A percentile compares a stretch with the other conserved stretches of the same genome.
phyloP scores from a whole-genome alignment of 192 early-diverging fungal species.

The Gamsiella multidivaricata region DNA sequence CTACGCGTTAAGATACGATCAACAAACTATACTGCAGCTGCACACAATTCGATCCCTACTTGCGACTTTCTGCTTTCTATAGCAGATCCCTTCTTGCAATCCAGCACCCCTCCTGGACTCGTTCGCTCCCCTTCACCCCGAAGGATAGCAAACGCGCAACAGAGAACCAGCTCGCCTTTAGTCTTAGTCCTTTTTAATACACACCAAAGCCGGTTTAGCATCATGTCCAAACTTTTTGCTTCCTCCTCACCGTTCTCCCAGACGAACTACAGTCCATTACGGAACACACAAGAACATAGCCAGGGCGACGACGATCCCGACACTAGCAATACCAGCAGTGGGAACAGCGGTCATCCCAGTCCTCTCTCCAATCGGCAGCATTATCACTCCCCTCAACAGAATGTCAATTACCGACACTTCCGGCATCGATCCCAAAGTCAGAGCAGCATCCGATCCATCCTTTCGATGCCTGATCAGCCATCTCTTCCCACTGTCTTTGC shows the following conservation, averaged over 20 bases:
- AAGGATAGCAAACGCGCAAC: too few relatives aligned
- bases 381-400: neutral
- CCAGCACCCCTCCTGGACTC: too few relatives aligned
- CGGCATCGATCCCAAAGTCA: conserved; percentile 38
- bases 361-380: neutral
- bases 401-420: conserved; percentile 9
- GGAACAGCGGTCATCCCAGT: neutral
- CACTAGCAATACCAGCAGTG: neutral
- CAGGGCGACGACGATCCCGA: conserved; percentile 39
- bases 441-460: conserved; percentile 32
- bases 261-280: conserved; percentile 42
- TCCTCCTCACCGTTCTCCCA: conserved; percentile 38
- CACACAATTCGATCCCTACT: too few relatives aligned
- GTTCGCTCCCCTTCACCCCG: too few relatives aligned
- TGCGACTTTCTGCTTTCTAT: too few relatives aligned
- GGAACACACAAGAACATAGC: conserved; percentile 33
- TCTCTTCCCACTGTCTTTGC: conserved; percentile 4
- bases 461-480: conserved; percentile 4
- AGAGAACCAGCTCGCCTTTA: too few relatives aligned
- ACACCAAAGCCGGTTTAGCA: too few relatives aligned
- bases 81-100: too few relatives aligned
- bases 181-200: too few relatives aligned
- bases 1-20: too few relatives aligned
- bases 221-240: conserved; percentile 40
- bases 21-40: too few relatives aligned